Conservation (phyloP, 2,329 filamentous ascomycete species). For the Teratosphaeria gauchensis region DNA sequence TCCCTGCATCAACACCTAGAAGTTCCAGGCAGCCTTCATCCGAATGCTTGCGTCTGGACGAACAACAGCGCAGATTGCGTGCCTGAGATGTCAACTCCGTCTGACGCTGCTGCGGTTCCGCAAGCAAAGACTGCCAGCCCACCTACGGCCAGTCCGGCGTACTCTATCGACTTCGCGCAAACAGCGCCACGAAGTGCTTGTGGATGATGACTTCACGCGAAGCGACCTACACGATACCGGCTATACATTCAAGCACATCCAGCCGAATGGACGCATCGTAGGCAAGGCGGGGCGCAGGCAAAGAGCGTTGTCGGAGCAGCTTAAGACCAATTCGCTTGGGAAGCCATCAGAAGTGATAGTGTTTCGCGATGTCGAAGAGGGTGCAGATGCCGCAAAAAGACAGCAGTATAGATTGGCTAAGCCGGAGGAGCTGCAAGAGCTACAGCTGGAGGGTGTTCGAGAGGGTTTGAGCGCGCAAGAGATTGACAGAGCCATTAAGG, state of each 20-base stretch:
- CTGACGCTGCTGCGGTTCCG: neutral
- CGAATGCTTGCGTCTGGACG: neutral
- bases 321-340: constrained; percentile 15
- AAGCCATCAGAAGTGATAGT: constrained; percentile 15
- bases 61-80: neutral
- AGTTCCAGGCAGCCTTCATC: neutral
- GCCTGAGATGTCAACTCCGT: constrained; percentile 1
- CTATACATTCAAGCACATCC: constrained; percentile 3
- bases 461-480: constrained; percentile 12
- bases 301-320: constrained; percentile 12
- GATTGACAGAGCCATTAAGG: constrained; percentile 13
- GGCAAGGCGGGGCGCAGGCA: constrained; percentile 19
- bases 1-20: neutral
- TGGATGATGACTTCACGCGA: neutral
- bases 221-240: neutral
- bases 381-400: neutral
- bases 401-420: neutral
- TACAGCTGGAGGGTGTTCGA: neutral
- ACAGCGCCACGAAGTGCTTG: neutral
- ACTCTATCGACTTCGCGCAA: neutral
- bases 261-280: constrained; percentile 15
- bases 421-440: neutral
- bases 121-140: neutral
- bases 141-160: neutral
- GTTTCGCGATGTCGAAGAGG: constrained; percentile 3